A percentile compares a stretch with the other conserved stretches of the same genome.
phyloP scores from a whole-genome alignment of 495 filamentous ascomycete species.

The Parathielavia hyrcaniae region DNA sequence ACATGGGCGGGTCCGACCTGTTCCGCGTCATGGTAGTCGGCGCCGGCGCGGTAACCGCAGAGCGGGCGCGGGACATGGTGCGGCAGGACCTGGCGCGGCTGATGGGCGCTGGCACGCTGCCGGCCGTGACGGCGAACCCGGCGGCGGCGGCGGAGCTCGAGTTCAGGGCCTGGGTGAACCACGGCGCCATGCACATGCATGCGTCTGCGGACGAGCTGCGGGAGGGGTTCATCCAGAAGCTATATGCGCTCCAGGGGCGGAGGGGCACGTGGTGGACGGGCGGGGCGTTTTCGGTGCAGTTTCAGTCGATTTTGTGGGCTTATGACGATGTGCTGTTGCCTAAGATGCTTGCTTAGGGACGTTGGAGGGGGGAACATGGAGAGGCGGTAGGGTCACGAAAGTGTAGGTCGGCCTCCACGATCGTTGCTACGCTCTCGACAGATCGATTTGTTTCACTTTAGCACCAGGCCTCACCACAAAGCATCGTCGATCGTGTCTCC shows the following conservation, averaged over 20 bases:
- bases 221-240: constrained; percentile 44
- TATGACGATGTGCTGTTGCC: constrained; percentile 34
- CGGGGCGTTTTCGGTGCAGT: constrained; percentile 36
- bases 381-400: not conserved
- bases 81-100: constrained; percentile 31
- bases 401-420: too few relatives aligned
- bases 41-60: constrained; percentile 24
- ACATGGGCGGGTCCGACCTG: constrained; percentile 26
- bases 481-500: too few relatives aligned
- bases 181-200: constrained; percentile 37
- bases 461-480: too few relatives aligned
- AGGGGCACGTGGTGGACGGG: constrained; percentile 50
- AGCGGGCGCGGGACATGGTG: constrained; percentile 29
- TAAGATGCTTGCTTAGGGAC: constrained; percentile 17
- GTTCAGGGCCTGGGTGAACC: constrained; percentile 35
- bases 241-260: constrained; percentile 49
- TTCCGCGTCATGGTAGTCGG: constrained; percentile 41
- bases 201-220: constrained; percentile 22
- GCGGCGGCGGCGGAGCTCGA: constrained; percentile 20
- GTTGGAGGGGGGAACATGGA: not conserved
- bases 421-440: too few relatives aligned
- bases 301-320: constrained; percentile 38
- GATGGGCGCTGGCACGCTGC: constrained; percentile 26
- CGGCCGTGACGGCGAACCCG: constrained; percentile 7
- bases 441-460: too few relatives aligned